Percentiles rank a stretch among this genome's conserved stretches.
phyloP scores from a whole-genome alignment of 306 rosid genomes.

The Gastrolobium bilobum region DNA sequence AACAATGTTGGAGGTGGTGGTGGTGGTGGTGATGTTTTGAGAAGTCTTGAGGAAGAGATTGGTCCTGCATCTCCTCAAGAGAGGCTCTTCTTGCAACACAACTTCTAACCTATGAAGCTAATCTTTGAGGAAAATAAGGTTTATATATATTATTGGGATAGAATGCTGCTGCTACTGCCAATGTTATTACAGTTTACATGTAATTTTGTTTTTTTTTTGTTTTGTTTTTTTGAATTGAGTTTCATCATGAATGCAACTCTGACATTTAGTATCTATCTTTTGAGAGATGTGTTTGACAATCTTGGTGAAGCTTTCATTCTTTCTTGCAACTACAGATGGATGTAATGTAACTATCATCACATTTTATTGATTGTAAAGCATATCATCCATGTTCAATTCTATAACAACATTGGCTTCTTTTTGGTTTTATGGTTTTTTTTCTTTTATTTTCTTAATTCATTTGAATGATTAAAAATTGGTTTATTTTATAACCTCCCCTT shows the following conservation, averaged over 20 bases:
- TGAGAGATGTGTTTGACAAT: constrained; percentile 26
- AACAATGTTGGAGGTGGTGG: constrained; percentile 52
- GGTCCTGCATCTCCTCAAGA: constrained; percentile 95
- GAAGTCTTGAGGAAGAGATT: constrained; percentile 96
- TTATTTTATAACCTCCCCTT: not conserved
- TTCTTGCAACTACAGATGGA: constrained; percentile 31
- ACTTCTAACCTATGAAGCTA: constrained; percentile 53
- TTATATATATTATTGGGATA: too few species aligned
- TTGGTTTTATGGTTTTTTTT: not conserved
- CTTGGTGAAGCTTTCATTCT: constrained; percentile 30
- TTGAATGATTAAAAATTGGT: not conserved
- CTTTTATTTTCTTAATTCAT: not conserved
- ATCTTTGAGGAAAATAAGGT: too few species aligned
- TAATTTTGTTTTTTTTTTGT: constrained; percentile 1
- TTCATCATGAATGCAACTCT: constrained; percentile 36
- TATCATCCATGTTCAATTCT: not conserved
- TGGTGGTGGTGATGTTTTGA: constrained; percentile 71
- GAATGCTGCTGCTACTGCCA: not conserved
- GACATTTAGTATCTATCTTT: constrained; percentile 25
- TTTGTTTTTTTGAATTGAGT: not conserved
- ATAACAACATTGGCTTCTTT: not conserved
- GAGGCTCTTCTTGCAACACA: constrained; percentile 87
- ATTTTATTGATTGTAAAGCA: constrained; percentile 34
- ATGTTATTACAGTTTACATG: constrained; percentile 30
- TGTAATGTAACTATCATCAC: constrained; percentile 36